A percentile compares a stretch with the other conserved stretches of the same genome.
Conservation (phyloP, 163 green algal species). For the Prototheca wickerhamii region DNA sequence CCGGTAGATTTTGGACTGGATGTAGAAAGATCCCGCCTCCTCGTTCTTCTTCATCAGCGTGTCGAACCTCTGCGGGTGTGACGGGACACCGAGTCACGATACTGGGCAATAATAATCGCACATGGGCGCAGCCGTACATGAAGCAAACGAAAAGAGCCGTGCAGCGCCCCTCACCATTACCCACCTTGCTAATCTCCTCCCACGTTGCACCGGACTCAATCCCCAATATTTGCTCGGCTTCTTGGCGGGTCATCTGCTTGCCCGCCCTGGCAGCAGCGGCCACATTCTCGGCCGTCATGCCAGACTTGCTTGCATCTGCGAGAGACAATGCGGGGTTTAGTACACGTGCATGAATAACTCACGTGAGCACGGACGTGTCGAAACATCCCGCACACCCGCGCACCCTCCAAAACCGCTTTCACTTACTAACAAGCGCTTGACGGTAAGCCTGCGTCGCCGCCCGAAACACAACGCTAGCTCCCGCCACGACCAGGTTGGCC, state of each 20-base stretch:
- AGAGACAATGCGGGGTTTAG: not conserved
- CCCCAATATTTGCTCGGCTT: slow-evolving; percentile 78
- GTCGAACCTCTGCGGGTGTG: slow-evolving; percentile 67
- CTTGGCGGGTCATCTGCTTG: slow-evolving; percentile 62
- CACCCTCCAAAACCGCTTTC: slow-evolving; percentile 5
- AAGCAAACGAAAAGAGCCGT: too few species aligned
- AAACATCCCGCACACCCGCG: slow-evolving; percentile 3
- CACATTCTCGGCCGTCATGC: slow-evolving; percentile 57
- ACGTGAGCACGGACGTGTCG: not conserved
- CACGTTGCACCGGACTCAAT: slow-evolving; percentile 54
- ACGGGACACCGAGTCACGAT: too few species aligned
- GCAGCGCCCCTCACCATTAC: not conserved
- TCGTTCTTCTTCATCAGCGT: slow-evolving; percentile 80
- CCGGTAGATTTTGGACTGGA: slow-evolving; percentile 84
- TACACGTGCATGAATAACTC: too few species aligned
- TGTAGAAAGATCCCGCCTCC: slow-evolving; percentile 86
- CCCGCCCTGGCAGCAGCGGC: slow-evolving; percentile 13
- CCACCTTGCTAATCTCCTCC: slow-evolving; percentile 80
- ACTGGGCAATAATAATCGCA: not conserved
- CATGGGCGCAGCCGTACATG: not conserved
- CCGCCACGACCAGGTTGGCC: slow-evolving; percentile 78
- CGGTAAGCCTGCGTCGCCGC: slow-evolving; percentile 71
- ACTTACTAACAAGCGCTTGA: slow-evolving; percentile 79
- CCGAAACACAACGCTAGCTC: slow-evolving; percentile 61
- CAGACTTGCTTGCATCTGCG: slow-evolving; percentile 68